A percentile compares a stretch with the other conserved stretches of the same genome.
Evolutionary conservation across 2,329 filamentous ascomycete species (phyloP).

Genomic region (Xylaria sp.): DNA sequence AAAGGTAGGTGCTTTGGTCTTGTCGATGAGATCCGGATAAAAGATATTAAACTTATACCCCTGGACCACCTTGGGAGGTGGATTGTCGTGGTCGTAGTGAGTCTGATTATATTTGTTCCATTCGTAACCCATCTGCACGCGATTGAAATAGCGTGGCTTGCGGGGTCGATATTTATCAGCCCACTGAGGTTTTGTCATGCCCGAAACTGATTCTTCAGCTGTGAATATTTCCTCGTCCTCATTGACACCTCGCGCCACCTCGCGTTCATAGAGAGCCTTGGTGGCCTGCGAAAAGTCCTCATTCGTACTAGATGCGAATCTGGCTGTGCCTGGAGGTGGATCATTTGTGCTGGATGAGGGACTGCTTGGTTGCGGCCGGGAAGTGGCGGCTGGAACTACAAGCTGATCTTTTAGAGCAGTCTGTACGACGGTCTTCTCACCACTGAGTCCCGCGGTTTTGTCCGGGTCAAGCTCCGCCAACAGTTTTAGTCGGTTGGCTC

Average conservation of each 20-base stretch:
- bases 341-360: slow-evolving; percentile 51
- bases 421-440: slow-evolving; percentile 54
- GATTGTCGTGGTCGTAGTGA: slow-evolving; percentile 98
- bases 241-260: slow-evolving; percentile 88
- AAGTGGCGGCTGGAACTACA: slow-evolving; percentile 40
- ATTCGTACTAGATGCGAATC: slow-evolving; percentile 75
- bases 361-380: slow-evolving; percentile 38
- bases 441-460: slow-evolving; percentile 64
- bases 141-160: slow-evolving; percentile 97
- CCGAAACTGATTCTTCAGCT: slow-evolving; percentile 82
- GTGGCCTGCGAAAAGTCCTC: slow-evolving; percentile 89
- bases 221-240: slow-evolving; percentile 98
- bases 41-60: slow-evolving; percentile 99
- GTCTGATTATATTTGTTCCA: slow-evolving; percentile 99
- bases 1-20: slow-evolving; percentile 92
- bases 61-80: slow-evolving; percentile 96
- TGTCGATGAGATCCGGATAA: slow-evolving; percentile 96
- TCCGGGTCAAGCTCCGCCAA: slow-evolving; percentile 75
- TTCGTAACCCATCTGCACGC: slow-evolving; percentile 98
- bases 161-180: slow-evolving; percentile 85
- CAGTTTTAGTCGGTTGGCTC: slow-evolving; percentile 73
- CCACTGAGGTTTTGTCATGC: slow-evolving; percentile 77
- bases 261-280: slow-evolving; percentile 89
- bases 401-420: slow-evolving; percentile 47
- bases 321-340: slow-evolving; percentile 67